Percentiles rank a stretch among this genome's conserved stretches.
These are phyloP conservation scores for Kazachstania kunashirensis DNA, from an alignment of 805 yeast species.

Conservation along the genomic window DNA sequence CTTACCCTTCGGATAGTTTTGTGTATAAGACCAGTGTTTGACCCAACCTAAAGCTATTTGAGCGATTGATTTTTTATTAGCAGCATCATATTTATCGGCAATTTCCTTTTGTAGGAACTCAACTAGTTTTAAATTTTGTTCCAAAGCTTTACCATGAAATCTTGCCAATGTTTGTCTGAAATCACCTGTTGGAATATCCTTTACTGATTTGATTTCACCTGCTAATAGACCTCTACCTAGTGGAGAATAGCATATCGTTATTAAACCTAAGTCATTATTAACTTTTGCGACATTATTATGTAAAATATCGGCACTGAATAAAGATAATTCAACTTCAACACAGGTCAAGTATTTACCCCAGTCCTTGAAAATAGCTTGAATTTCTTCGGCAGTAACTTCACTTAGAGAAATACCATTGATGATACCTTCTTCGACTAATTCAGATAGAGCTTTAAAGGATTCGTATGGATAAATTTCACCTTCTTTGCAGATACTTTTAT, in stretches of 20 bases:
- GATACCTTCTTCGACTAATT: constrained; percentile 50
- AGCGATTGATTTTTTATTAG: constrained; percentile 40
- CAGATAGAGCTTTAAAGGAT: constrained; percentile 45
- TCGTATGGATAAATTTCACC: constrained; percentile 37
- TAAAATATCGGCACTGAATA: constrained; percentile 54
- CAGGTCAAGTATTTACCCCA: constrained; percentile 45
- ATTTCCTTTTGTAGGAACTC: constrained; percentile 36
- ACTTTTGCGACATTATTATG: constrained; percentile 53
- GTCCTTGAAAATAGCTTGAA: constrained; percentile 46
- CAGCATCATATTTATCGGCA: constrained; percentile 43
- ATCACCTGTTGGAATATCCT: constrained; percentile 49
- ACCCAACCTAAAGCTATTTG: constrained; percentile 69
- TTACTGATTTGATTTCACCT: constrained; percentile 41
- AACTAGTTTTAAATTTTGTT: constrained; percentile 43
- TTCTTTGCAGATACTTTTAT: constrained; percentile 25
- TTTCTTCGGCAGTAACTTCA: constrained; percentile 57
- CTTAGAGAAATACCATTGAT: constrained; percentile 66
- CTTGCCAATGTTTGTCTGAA: constrained; percentile 43
- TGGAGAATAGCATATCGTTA: constrained; percentile 77
- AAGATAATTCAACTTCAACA: constrained; percentile 72
- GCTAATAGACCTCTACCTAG: constrained; percentile 71
- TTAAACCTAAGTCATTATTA: constrained; percentile 48
- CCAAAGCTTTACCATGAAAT: constrained; percentile 48
- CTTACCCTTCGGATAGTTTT: constrained; percentile 34
- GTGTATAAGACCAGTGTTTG: constrained; percentile 32